Evolutionary conservation across 805 yeast genomes (phyloP).

Genomic region (Metschnikowia bowlesiae): DNA sequence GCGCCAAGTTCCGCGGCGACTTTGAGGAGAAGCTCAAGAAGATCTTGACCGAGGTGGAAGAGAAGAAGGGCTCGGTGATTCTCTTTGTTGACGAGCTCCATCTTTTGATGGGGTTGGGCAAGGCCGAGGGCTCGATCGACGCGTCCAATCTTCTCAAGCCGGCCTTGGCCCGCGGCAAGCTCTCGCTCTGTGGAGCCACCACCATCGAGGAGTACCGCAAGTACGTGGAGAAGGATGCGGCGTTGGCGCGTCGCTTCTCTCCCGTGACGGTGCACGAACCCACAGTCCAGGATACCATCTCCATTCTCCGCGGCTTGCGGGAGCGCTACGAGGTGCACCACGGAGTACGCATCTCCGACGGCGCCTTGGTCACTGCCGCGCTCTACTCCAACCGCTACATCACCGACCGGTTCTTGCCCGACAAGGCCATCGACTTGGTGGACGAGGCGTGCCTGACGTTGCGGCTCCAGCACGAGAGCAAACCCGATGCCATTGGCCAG

Average conservation of each 20-base stretch:
- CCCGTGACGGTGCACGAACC: constrained; percentile 87
- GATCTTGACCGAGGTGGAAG: constrained; percentile 79
- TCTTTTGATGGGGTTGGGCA: constrained; percentile 83
- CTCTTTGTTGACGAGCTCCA: constrained; percentile 90
- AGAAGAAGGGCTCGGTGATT: constrained; percentile 68
- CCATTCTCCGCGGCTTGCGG: constrained; percentile 87
- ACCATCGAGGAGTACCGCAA: constrained; percentile 90
- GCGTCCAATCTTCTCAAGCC: constrained; percentile 93
- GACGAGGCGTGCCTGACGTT: constrained; percentile 97
- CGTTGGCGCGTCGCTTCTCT: constrained; percentile 89
- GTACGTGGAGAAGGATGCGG: constrained; percentile 94
- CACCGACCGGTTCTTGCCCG: constrained; percentile 88
- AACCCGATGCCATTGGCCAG: constrained; percentile 89
- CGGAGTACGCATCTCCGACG: constrained; percentile 90
- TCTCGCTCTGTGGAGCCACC: constrained; percentile 95
- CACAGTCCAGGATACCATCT: constrained; percentile 81
- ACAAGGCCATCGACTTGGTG: constrained; percentile 92
- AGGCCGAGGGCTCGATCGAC: constrained; percentile 92
- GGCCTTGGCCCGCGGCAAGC: constrained; percentile 84
- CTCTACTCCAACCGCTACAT: constrained; percentile 85
- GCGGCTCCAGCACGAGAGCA: constrained; percentile 92
- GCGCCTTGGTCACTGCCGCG: constrained; percentile 92
- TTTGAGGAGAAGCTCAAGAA: constrained; percentile 85
- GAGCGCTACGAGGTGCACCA: constrained; percentile 96
- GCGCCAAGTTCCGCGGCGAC: constrained; percentile 95